phyloP scores from a whole-genome alignment of 2,329 filamentous ascomycete species.

The Plectosphaerella sp. region DNA sequence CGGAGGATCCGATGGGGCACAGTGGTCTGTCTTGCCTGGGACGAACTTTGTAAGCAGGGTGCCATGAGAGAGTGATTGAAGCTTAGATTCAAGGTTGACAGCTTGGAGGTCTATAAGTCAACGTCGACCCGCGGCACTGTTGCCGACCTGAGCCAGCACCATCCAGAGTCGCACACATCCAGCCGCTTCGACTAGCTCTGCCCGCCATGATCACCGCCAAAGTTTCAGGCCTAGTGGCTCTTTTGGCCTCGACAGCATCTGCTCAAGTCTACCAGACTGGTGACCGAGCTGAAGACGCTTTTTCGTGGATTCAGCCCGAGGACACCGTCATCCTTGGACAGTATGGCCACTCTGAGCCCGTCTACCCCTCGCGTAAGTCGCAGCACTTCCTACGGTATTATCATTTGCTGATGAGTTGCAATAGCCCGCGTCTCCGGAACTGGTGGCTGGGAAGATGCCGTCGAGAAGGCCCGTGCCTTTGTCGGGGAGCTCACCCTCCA shows the following conservation, averaged over 20 bases:
- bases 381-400: too few species aligned
- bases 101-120: too few species aligned
- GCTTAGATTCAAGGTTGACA: too few species aligned
- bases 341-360: not conserved
- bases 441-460: slow-evolving; percentile 11
- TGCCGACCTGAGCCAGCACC: too few species aligned
- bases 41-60: too few species aligned
- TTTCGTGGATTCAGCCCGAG: not conserved
- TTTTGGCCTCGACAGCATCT: slow-evolving; percentile 19
- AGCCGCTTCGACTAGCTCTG: too few species aligned
- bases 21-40: too few species aligned
- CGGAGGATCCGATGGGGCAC: too few species aligned
- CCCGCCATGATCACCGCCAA: not conserved
- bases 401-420: too few species aligned
- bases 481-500: slow-evolving; percentile 19
- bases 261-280: slow-evolving; percentile 20
- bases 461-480: slow-evolving; percentile 9
- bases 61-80: too few species aligned
- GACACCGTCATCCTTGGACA: not conserved
- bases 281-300: not conserved
- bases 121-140: too few species aligned
- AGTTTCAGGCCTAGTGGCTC: slow-evolving; percentile 20
- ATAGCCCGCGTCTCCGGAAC: not conserved
- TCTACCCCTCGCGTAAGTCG: not conserved
- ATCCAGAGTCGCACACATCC: too few species aligned